Percentiles rank a stretch among this genome's conserved stretches.
Conservation (phyloP, 352 stramenopile species). For the Saprolegnia parasitica region DNA sequence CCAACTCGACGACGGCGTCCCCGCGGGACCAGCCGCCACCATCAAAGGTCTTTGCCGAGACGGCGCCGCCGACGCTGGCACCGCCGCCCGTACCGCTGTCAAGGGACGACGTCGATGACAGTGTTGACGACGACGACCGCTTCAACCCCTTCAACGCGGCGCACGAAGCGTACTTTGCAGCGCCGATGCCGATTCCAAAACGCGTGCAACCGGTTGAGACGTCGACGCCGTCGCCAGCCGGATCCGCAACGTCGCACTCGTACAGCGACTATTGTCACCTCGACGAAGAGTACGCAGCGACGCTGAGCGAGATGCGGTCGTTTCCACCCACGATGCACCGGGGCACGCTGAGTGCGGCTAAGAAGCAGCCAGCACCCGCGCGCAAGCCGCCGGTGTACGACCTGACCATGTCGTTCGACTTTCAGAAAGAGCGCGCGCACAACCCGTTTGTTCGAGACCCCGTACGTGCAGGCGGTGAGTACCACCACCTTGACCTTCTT, state of each 20-base stretch:
- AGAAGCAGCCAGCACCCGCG: neutral
- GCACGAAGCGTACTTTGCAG: constrained; percentile 28
- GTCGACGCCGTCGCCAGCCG: neutral
- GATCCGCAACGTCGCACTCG: neutral
- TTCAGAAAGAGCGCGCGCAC: constrained; percentile 47
- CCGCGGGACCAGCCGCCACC: constrained; percentile 8
- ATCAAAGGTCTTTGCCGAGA: neutral
- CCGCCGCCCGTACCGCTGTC: neutral
- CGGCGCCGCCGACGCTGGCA: neutral
- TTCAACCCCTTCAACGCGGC: constrained; percentile 64
- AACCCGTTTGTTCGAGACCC: constrained; percentile 46
- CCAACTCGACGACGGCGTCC: neutral
- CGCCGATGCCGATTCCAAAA: constrained; percentile 30
- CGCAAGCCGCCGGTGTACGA: constrained; percentile 37
- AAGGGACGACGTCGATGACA: constrained; percentile 21
- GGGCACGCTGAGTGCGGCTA: neutral
- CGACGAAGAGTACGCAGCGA: constrained; percentile 12
- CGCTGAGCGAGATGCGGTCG: constrained; percentile 22
- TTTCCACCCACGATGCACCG: constrained; percentile 2
- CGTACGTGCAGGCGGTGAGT: neutral
- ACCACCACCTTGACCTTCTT: neutral
- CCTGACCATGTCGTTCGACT: constrained; percentile 61
- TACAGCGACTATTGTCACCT: constrained; percentile 25
- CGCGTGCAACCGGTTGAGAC: neutral
- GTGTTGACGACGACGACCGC: constrained; percentile 47